Base-by-base conservation (phyloP, 1,284 basidiomycete species). In the Trichosporon asahii region DNA sequence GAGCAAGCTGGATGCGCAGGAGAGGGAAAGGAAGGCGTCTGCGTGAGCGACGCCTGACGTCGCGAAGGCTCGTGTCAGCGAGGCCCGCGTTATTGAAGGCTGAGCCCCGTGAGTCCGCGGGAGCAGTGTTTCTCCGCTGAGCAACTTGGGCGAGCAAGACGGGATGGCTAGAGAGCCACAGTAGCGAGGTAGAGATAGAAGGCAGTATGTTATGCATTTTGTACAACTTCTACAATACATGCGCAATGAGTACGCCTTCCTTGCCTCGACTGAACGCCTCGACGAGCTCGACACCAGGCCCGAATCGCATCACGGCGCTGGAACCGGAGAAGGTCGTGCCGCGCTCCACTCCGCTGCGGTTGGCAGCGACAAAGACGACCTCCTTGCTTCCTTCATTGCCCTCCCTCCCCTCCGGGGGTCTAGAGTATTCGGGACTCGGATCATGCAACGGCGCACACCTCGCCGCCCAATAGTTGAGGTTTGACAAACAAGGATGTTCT, bases 381-480 rank as follows among this genome's bases (percentile, higher is more conserved):
- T 84, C 80, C 27, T 78, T 82, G 8, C 29, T 31, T n/a, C 29
- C 57, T 12, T 5, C 29, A 3, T 12, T 15, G 18, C 27, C 57
- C 6, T 4, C 27, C 57, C 18, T 7, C 57, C 14, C 14, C 57
- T 29, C 11, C 21, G 5, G 18, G 18, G 15, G 18, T 3, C 3
- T 12, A 44, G 44, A 2, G 7, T 61, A 61, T 4, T 6, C 18
- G 6, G 57, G 57, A 8, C 6, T 9, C 4, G 57, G 57, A n/a
- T 61, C 57, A n/a, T 61, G 57, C 35, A 84, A 66, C 0, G 83
- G 83, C 21, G 73, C 75, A 9, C 83, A 69, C 4, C 84, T 73
- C 35, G 81, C 81, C 6, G 83, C 83, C 83, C 83, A 84, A 74
- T 85, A 85, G 71, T 84, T 85, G 33, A 85, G 69, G 15, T 81